Evolutionary conservation across 805 yeast species (phyloP).

Genomic region (Cyberlindnera suaveolens): DNA sequence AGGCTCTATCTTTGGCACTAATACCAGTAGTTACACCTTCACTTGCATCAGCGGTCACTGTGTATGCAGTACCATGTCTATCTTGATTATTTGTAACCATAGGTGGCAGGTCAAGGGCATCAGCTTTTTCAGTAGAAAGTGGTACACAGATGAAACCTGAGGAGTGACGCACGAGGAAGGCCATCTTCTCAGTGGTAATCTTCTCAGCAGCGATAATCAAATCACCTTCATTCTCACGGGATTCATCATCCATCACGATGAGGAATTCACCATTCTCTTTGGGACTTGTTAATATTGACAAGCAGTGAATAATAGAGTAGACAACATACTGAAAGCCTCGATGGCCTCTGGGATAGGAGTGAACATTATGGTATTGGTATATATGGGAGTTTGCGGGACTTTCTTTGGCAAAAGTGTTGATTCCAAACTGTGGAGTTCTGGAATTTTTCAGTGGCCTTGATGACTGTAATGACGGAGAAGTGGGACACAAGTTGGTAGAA

Average conservation of each 20-base stretch:
- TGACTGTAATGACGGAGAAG: too few relatives aligned
- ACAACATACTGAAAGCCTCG: constrained; percentile 50
- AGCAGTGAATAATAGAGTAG: not conserved
- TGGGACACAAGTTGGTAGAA: too few relatives aligned
- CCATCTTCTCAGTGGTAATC: constrained; percentile 82
- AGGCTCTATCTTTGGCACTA: constrained; percentile 87
- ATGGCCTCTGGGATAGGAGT: constrained; percentile 63
- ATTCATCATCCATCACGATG: constrained; percentile 95
- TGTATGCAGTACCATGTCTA: constrained; percentile 95
- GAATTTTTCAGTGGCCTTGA: too few relatives aligned
- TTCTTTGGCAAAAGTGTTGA: not conserved
- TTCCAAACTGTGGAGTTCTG: too few relatives aligned
- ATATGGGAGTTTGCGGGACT: not conserved
- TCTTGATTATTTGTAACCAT: constrained; percentile 57
- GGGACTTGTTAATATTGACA: constrained; percentile 3
- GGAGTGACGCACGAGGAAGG: constrained; percentile 80
- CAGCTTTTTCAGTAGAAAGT: constrained; percentile 69
- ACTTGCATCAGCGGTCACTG: constrained; percentile 80
- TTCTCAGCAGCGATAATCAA: constrained; percentile 86
- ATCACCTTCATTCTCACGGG: constrained; percentile 97
- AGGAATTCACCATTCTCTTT: constrained; percentile 47
- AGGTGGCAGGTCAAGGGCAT: constrained; percentile 68
- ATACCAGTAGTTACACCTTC: constrained; percentile 97
- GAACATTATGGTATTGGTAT: constrained; percentile 25
- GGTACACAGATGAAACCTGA: constrained; percentile 96